Conservation (phyloP, 768 basidiomycete species). For the Mycena metata region DNA sequence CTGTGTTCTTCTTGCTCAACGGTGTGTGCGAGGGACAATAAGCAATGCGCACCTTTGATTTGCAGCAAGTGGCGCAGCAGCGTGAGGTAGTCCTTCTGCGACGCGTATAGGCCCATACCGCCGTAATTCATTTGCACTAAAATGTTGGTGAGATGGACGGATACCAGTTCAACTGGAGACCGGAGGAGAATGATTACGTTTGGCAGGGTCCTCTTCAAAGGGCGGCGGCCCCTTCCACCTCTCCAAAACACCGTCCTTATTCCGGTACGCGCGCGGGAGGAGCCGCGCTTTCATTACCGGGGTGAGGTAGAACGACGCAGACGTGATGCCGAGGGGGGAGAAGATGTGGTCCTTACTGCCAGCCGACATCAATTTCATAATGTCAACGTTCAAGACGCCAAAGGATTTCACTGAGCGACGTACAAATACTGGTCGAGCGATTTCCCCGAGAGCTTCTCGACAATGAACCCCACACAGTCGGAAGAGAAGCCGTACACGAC, state of each 20-base stretch:
- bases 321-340: constrained; percentile 37
- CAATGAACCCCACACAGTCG: constrained; percentile 46
- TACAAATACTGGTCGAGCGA: constrained; percentile 48
- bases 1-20: background rate
- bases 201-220: constrained; percentile 33
- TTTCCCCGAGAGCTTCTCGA: constrained; percentile 44
- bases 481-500: constrained; percentile 40
- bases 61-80: constrained; percentile 37
- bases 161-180: too few species aligned
- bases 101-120: constrained; percentile 39
- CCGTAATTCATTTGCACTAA: constrained; percentile 33
- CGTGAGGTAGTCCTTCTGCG: constrained; percentile 42
- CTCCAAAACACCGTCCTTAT: constrained; percentile 28
- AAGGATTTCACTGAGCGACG: constrained; percentile 1
- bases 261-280: constrained; percentile 34
- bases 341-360: constrained; percentile 43
- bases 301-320: constrained; percentile 41
- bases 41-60: constrained; percentile 13
- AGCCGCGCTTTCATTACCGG: constrained; percentile 34
- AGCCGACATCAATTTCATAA: background rate
- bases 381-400: too few species aligned
- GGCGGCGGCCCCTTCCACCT: constrained; percentile 27
- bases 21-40: background rate
- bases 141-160: background rate
- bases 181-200: background rate